Conservation (phyloP, 768 basidiomycete genomes). For the Tylopilus intermedius region DNA sequence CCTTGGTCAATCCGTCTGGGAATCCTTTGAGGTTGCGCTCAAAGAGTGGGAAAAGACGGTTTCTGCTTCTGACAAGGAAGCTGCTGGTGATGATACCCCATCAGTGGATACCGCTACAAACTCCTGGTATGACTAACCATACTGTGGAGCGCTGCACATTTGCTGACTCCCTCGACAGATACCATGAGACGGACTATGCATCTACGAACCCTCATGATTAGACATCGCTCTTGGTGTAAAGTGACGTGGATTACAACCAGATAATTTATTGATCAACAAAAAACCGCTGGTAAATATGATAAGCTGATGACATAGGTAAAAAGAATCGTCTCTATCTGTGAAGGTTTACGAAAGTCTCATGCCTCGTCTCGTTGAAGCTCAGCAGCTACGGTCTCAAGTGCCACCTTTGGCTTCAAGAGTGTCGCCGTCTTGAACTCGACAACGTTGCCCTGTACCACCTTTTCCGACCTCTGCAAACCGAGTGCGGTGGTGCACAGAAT, state of each 20-base stretch:
- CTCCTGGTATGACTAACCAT: conserved; percentile 14
- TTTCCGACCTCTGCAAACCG: conserved; percentile 39
- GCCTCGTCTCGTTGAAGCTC: conserved; percentile 25
- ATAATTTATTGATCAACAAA: conserved; percentile 25
- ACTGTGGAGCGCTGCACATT: too few species aligned
- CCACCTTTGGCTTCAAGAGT: conserved; percentile 53
- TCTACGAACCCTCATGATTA: neutral
- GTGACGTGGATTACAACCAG: neutral
- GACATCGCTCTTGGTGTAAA: neutral
- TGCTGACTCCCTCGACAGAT: too few species aligned
- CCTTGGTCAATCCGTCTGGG: conserved; percentile 70
- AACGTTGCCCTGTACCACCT: too few species aligned
- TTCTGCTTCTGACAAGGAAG: conserved; percentile 19
- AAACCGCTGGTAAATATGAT: conserved; percentile 11
- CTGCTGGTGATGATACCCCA: conserved; percentile 18
- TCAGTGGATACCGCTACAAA: conserved; percentile 22
- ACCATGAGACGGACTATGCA: too few species aligned
- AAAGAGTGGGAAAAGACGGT: conserved; percentile 57
- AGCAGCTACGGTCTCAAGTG: conserved; percentile 36
- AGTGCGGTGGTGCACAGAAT: conserved; percentile 49
- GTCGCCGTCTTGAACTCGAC: conserved; percentile 30
- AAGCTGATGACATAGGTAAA: neutral
- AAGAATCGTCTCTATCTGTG: neutral
- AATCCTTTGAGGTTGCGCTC: conserved; percentile 62
- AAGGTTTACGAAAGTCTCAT: conserved; percentile 9